Evolutionary conservation across 225 moss, liverwort and hornwort genomes (phyloP), one percentile per base, ranked within the genome.

Genomic region (Bryoerythrophyllum caledonicum): DNA sequence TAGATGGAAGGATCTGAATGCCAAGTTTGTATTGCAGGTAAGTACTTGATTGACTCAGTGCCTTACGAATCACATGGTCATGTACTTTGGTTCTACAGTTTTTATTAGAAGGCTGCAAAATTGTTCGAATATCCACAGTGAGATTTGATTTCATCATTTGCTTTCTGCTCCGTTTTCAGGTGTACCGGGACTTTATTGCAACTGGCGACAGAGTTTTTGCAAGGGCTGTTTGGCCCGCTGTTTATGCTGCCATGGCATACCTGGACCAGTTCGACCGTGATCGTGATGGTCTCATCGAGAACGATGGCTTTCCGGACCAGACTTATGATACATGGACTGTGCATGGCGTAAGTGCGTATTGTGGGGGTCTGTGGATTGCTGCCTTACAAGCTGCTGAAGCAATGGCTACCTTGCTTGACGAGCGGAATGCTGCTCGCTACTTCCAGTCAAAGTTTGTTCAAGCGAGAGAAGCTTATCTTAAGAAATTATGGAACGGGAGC

Each of bases 161-260:
- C 67, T 80, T 77, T 46, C 27, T 78, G 51, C 65, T 80, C 24
- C 68, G 63, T 65, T 38, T 41, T 15, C 87, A 97, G 94, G 87
- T 94, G 5, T 97, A 94, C 60, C 90, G 94, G 77, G 97, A 97
- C 54, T 82, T 85, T n/a, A 87, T 97, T 48, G 94, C 94, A 52
- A 97, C 94, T 1, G 93, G 93, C 68, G 93, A 97, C 64, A 93
- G 76, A 78, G 82, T 80, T 54, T 97, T 97, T 72, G 93, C 93
- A 10, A 85, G 76, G 62, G 87, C 94, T 60, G 90, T 93, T 25
- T 97, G 97, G 94, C 97, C 97, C 61, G 94, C 94, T 28, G 94
- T 94, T 46, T 97, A 94, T 79, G 96, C 96, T 71, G 96, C 96
- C 63, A 97, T 97, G 94, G 96, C 96, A 32, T 97, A 97, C 68